These are phyloP conservation scores for Mallotus repandus DNA, from an alignment of 441 rosid genomes.

Conservation along the genomic window DNA sequence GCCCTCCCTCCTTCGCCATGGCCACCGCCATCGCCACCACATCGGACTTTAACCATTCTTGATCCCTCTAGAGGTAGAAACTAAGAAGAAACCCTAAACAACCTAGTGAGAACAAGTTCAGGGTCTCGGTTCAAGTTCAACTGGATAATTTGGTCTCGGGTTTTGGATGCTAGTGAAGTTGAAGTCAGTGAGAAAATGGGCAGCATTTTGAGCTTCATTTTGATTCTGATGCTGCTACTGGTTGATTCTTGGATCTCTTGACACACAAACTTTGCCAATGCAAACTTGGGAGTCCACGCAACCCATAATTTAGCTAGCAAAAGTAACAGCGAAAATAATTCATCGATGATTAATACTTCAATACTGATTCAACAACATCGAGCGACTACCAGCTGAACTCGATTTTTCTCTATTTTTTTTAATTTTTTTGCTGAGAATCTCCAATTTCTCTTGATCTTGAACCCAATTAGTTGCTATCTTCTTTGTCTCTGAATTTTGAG, in stretches of 20 bases:
- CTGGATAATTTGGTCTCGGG: constrained; percentile 51
- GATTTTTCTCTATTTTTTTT: no score
- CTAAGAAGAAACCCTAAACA: constrained; percentile 91
- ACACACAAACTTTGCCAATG: constrained; percentile 86
- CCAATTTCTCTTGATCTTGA: no score
- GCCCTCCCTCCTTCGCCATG: no score
- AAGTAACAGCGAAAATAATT: no score
- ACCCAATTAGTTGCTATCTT: no score
- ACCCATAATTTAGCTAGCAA: constrained; percentile 64
- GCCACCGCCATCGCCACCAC: no score
- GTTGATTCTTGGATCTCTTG: constrained; percentile 54
- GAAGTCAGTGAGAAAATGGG: constrained; percentile 61
- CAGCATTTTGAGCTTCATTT: neutral
- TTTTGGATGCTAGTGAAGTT: constrained; percentile 46
- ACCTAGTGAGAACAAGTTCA: constrained; percentile 73
- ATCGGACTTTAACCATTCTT: constrained; percentile 57
- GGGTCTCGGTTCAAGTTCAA: constrained; percentile 43
- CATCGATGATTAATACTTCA: neutral
- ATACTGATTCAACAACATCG: no score
- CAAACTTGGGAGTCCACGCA: constrained; percentile 94
- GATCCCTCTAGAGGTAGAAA: constrained; percentile 92
- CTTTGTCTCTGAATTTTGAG: no score
- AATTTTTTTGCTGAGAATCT: no score
- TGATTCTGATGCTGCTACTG: constrained; percentile 26
- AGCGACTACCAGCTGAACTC: no score